Evolutionary conservation across 106 monocot genomes (phyloP).

Genomic region (Xerophyta viscosa): DNA sequence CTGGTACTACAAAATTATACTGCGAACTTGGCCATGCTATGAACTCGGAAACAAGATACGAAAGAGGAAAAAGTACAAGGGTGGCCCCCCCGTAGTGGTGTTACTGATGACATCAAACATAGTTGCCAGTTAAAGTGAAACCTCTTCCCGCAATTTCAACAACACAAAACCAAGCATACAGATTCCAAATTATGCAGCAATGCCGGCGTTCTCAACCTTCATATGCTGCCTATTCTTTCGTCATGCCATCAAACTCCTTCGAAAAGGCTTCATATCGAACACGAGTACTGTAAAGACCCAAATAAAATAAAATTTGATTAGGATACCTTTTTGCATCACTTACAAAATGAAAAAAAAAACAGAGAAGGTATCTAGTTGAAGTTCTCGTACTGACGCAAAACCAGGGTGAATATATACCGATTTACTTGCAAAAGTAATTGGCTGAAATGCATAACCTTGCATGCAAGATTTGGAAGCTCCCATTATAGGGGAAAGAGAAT

Average conservation of each 20-base stretch:
- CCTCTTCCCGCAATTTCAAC: constrained; percentile 6
- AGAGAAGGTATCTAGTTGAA: too few species aligned
- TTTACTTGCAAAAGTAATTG: too few species aligned
- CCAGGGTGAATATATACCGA: too few species aligned
- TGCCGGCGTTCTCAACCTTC: constrained; percentile 9
- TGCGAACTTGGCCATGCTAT: background rate
- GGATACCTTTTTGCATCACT: too few species aligned
- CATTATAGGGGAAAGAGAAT: too few species aligned
- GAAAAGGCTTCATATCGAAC: constrained; percentile 1
- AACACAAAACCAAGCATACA: constrained; percentile 3
- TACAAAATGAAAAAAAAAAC: too few species aligned
- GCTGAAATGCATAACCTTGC: too few species aligned
- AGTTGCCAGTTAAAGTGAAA: constrained; percentile 2
- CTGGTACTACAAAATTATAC: too few species aligned
- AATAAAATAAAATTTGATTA: too few species aligned
- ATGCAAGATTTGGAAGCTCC: too few species aligned
- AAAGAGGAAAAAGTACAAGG: background rate
- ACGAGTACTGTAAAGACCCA: background rate
- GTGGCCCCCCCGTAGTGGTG: background rate
- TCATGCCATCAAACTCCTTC: constrained; percentile 6
- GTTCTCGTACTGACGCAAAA: too few species aligned
- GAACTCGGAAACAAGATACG: background rate
- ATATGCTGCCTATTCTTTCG: constrained; percentile 4
- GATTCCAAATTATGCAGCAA: constrained; percentile 2
- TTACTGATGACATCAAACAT: constrained; percentile 1